Evolutionary conservation across 306 rosid species (phyloP), one percentile per base, ranked within the genome.

Genomic region (Ochetophila trinervis): DNA sequence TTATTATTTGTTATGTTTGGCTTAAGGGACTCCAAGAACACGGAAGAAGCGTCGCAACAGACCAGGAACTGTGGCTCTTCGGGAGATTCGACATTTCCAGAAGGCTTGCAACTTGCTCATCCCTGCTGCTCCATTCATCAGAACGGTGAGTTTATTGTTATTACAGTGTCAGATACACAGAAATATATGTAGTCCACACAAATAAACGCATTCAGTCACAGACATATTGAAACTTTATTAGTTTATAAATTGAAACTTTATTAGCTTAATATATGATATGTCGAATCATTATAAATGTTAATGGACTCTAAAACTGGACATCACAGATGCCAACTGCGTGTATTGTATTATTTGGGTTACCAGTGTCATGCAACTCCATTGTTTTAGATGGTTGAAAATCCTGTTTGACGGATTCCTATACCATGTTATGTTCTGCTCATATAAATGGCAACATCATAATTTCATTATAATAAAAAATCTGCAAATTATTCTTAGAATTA

Each of bases 81-180:
- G 86, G 14, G 89, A 91, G 86, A 91, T 91, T 78, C 87, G 95
- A 9, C 63, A 55, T 2, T 78, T 62, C 19, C 97, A 91, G 74
- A 91, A 37, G 72, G 30, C 77, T 47, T 47, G 62, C 63, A 35
- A 69, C 4, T 74, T 86, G 76, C 53, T 91, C 34, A 73, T 91
- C 53, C 97, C 97, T 44, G 73, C 79, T 70, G 85, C 88, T 53
- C 83, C 87, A 2, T 91, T 91, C 69, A 73, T 91, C 34, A 83
- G 95, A 84, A 60, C 80, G 37, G 96, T 89, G 71, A 78, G 96
- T 77, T 64, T 48, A 40, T 40, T 40, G n/a, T 23, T n/a, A 15
- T 50, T 68, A 4, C 34, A 66, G 21, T 4, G 5, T 7, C n/a
- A 10, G 12, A 18, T 40, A 61, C 36, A 17, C 14, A 5, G 2